These are phyloP conservation scores for Metschnikowia continentalis DNA, from an alignment of 805 yeast genomes.

Conservation along the genomic window DNA sequence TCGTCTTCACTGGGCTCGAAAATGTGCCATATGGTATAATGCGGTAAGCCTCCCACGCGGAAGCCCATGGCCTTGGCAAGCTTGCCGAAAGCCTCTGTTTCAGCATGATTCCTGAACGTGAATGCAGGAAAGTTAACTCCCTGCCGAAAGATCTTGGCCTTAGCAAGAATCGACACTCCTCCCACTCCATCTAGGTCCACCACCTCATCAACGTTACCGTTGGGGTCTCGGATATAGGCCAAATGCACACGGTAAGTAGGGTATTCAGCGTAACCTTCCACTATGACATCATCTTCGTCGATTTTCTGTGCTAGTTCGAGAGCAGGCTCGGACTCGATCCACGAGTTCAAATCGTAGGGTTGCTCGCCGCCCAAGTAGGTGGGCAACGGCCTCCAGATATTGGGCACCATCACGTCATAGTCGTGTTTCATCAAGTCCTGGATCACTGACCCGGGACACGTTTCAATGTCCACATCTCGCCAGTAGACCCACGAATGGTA, in stretches of 20 bases:
- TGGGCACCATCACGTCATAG: slow-evolving; percentile 74
- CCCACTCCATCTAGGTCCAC: slow-evolving; percentile 81
- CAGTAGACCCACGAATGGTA: slow-evolving; percentile 90
- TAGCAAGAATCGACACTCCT: slow-evolving; percentile 77
- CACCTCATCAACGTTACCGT: slow-evolving; percentile 60
- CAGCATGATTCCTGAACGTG: slow-evolving; percentile 80
- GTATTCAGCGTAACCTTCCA: slow-evolving; percentile 83
- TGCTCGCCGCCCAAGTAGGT: slow-evolving; percentile 86
- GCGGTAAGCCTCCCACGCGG: slow-evolving; percentile 83
- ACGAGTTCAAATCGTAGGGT: slow-evolving; percentile 93
- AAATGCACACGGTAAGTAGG: slow-evolving; percentile 83
- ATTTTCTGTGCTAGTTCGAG: slow-evolving; percentile 58
- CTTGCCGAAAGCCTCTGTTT: slow-evolving; percentile 84
- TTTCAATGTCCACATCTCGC: slow-evolving; percentile 84
- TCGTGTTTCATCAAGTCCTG: slow-evolving; percentile 66
- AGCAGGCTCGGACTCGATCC: slow-evolving; percentile 87
- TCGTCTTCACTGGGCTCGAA: slow-evolving; percentile 88
- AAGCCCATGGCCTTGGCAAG: slow-evolving; percentile 77
- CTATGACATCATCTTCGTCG: slow-evolving; percentile 80
- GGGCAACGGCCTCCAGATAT: slow-evolving; percentile 97
- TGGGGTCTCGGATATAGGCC: slow-evolving; percentile 61
- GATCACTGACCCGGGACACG: slow-evolving; percentile 74
- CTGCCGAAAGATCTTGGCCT: slow-evolving; percentile 67
- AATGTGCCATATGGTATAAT: slow-evolving; percentile 87
- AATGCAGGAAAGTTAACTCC: slow-evolving; percentile 86